These are phyloP conservation scores for Herpotrichia juniperi DNA, from an alignment of 2,329 filamentous ascomycete species.

Conservation along the genomic window DNA sequence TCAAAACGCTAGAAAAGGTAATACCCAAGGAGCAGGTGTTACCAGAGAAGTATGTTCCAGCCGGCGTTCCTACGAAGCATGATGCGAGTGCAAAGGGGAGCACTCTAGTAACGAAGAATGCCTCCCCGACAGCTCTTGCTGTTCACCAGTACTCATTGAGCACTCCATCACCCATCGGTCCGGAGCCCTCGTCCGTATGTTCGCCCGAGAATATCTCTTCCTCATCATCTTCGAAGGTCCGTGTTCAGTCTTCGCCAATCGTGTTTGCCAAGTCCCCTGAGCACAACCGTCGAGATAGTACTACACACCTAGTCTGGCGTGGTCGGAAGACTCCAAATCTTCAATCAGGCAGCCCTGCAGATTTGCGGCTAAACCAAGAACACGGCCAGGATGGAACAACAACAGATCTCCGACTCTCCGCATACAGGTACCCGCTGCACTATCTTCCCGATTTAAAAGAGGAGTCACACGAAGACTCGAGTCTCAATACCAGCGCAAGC, in stretches of 20 bases:
- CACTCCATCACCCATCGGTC: constrained; percentile 16
- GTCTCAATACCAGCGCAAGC: constrained; percentile 44
- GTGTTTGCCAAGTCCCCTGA: constrained; percentile 15
- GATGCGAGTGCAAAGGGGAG: constrained; percentile 3
- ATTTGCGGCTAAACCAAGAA: constrained; percentile 14
- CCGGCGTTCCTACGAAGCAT: background rate
- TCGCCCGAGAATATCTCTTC: constrained; percentile 28
- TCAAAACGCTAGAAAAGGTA: constrained; percentile 16
- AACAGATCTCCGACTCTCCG: constrained; percentile 39
- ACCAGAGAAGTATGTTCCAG: constrained; percentile 6
- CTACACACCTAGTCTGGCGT: constrained; percentile 42
- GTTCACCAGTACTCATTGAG: constrained; percentile 19
- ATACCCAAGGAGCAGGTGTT: constrained; percentile 16
- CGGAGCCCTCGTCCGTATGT: constrained; percentile 31
- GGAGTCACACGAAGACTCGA: constrained; percentile 55
- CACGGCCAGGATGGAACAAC: constrained; percentile 35
- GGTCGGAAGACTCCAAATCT: constrained; percentile 18
- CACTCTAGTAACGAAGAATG: constrained; percentile 8
- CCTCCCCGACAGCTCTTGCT: constrained; percentile 3
- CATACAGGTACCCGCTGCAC: constrained; percentile 38
- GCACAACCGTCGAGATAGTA: constrained; percentile 34
- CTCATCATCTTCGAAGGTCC: constrained; percentile 14
- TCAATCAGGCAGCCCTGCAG: constrained; percentile 12
- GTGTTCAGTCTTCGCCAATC: constrained; percentile 20
- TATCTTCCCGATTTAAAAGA: constrained; percentile 55